These are phyloP conservation scores for Gastrolobium bilobum DNA, from an alignment of 306 rosid species.

Conservation along the genomic window DNA sequence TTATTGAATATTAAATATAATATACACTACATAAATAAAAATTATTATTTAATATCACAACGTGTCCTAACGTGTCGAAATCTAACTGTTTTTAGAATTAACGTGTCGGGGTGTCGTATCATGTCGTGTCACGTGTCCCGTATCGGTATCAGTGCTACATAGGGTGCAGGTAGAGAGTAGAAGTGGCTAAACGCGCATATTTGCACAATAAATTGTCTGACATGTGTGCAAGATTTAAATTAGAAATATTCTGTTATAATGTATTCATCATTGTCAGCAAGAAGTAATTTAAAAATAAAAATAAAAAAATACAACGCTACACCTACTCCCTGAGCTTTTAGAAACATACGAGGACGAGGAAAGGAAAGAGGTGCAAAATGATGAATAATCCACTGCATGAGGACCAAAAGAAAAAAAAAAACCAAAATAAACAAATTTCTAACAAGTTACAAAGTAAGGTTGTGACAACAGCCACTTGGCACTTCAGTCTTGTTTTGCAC, in stretches of 20 bases:
- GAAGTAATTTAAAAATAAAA: no score
- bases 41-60: no score
- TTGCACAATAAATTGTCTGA: not conserved
- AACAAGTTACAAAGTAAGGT: no score
- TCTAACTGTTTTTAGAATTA: no score
- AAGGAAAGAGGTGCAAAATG: not conserved
- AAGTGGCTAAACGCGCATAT: not conserved
- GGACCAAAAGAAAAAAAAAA: not conserved
- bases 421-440: not conserved
- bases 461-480: slow-evolving; percentile 14
- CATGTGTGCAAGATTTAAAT: not conserved
- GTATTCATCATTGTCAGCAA: not conserved
- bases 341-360: not conserved
- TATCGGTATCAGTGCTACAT: no score
- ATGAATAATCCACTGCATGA: not conserved
- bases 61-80: no score
- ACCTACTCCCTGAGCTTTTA: not conserved
- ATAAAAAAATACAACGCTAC: not conserved
- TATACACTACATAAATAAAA: no score
- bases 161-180: no score
- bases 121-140: no score
- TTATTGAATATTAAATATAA: no score
- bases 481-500: slow-evolving; percentile 71
- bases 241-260: not conserved
- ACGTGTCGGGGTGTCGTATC: no score